phyloP scores from a whole-genome alignment of 2,329 filamentous ascomycete species.

The Trichoderma citrinoviride region DNA sequence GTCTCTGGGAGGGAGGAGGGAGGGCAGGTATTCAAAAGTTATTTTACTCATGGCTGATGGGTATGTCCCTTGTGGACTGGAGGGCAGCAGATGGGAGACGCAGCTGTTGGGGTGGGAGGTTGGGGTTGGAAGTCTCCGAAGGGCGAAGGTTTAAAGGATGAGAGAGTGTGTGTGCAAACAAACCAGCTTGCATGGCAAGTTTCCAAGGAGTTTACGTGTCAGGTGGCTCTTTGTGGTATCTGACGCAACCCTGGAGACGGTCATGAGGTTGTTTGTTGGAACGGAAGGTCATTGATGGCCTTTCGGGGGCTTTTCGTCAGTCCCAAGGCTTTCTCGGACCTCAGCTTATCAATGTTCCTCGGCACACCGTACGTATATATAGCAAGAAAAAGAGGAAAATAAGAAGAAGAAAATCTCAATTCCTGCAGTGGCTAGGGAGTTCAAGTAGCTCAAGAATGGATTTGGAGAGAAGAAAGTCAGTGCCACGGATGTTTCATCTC shows the following conservation, averaged over 20 bases:
- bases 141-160: not conserved
- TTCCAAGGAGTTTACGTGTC: constrained; percentile 10
- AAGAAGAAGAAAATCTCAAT: too few relatives aligned
- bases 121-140: not conserved
- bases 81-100: not conserved
- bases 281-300: not conserved
- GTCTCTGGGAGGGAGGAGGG: not conserved
- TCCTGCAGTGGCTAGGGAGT: not conserved
- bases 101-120: not conserved
- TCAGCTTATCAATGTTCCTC: not conserved
- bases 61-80: not conserved
- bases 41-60: constrained; percentile 5
- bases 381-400: too few relatives aligned
- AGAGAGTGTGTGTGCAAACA: constrained; percentile 7
- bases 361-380: not conserved
- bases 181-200: constrained; percentile 16
- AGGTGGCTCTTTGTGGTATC: not conserved
- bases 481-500: constrained; percentile 16
- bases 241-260: not conserved
- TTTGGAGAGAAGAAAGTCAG: not conserved
- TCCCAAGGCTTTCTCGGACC: too few relatives aligned
- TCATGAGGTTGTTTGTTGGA: not conserved
- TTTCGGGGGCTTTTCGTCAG: not conserved
- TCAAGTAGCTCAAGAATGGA: not conserved
- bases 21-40: constrained; percentile 3